Evolutionary conservation across 2,329 filamentous ascomycete species (phyloP), one percentile per base, ranked within the genome.

Genomic region (Lachnellula arida): DNA sequence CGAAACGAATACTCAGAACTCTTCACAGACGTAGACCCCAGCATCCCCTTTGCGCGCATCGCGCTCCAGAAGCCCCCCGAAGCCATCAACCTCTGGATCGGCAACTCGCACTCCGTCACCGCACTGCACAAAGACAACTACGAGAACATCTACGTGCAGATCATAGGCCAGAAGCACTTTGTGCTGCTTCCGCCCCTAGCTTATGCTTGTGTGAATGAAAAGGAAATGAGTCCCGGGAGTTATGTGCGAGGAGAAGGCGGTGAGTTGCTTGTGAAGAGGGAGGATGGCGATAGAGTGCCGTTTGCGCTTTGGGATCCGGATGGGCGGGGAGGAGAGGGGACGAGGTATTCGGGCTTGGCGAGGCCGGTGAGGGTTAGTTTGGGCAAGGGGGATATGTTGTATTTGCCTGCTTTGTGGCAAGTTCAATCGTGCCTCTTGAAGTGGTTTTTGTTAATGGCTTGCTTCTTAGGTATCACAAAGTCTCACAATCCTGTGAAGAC

Each of bases 51-150:
- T 69, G 89, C 88, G 0, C 81, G 85, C 28, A 84, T 90, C 58
- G 88, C 88, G 0, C 80, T 93, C 0, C 75, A 80, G 40, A 76
- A 79, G 49, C 67, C 73, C 0, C 87, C 89, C 0, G 89, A 94
- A 60, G 89, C 89, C 14, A 81, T 91, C 59, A 94, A 94, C 68
- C 78, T 94, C 66, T 93, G 89, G 89, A 84, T 94, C 49, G 89
- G 89, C 53, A 88, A 89, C 72, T 82, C 82, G 1, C 76, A 76
- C 39, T 88, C 85, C 25, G 77, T 81, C 1, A 92, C 89, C 0
- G 85, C 87, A 0, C 71, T 92, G 53, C 90, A 94, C 73, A 88
- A 87, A 66, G 90, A 94, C 72, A 88, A 88, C 65, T 93, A 92
- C 70, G 89, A 94, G 70, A 94, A 94, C 68, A 79, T 94, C 0